A percentile compares a stretch with the other conserved stretches of the same genome.
Evolutionary conservation across 352 stramenopile genomes (phyloP).

Genomic region (Globisporangium irregulare): DNA sequence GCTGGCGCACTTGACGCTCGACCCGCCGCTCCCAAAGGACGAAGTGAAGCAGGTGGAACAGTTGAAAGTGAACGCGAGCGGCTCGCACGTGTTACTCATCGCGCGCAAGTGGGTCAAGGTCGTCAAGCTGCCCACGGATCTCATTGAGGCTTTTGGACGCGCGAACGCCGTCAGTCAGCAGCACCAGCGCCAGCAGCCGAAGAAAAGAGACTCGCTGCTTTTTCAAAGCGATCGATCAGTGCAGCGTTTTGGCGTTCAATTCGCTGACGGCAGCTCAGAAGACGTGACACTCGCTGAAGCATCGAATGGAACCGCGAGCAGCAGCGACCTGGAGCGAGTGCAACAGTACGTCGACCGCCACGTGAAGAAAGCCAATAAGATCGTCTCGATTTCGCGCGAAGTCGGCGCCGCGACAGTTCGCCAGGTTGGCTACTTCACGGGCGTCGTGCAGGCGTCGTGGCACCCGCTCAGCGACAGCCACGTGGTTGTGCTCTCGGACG

Average conservation of each 20-base stretch:
- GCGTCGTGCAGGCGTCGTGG: conserved; percentile 57
- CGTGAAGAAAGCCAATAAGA: conserved; percentile 13
- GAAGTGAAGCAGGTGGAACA: conserved; percentile 54
- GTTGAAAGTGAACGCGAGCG: conserved; percentile 55
- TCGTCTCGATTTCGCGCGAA: conserved; percentile 54
- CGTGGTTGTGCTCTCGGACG: conserved; percentile 70
- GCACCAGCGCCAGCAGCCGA: not conserved
- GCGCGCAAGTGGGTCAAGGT: conserved; percentile 63
- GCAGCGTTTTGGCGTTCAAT: conserved; percentile 46
- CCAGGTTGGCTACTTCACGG: conserved; percentile 54
- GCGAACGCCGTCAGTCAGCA: conserved; percentile 2
- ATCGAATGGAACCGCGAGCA: conserved; percentile 4
- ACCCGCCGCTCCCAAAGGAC: conserved; percentile 46
- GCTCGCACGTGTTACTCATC: conserved; percentile 49
- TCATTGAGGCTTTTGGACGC: conserved; percentile 12
- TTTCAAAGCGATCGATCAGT: not conserved
- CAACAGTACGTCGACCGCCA: conserved; percentile 21
- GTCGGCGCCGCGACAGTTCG: conserved; percentile 47
- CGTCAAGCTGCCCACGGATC: conserved; percentile 36
- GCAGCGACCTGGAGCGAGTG: conserved; percentile 33
- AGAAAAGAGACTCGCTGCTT: not conserved
- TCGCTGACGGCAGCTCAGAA: conserved; percentile 38
- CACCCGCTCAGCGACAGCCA: conserved; percentile 72
- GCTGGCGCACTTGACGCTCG: conserved; percentile 54
- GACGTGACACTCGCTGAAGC: conserved; percentile 22